These are phyloP conservation scores for Phytophthora pinifolia DNA, from an alignment of 352 stramenopile genomes.

Conservation along the genomic window DNA sequence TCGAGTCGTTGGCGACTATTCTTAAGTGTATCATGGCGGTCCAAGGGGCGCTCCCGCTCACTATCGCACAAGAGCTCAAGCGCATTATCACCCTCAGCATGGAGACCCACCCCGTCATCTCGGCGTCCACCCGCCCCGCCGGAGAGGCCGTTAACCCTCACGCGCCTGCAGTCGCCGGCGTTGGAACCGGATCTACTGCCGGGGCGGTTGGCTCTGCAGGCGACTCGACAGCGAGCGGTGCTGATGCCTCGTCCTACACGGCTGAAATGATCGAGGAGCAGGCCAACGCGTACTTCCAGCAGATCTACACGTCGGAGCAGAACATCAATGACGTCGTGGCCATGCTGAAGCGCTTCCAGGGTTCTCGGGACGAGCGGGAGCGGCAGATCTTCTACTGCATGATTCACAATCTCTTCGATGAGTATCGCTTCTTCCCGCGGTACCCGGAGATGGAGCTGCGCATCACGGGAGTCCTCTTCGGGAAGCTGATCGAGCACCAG, in stretches of 20 bases:
- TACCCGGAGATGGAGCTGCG: constrained; percentile 99
- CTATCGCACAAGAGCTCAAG: constrained; percentile 79
- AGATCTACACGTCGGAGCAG: constrained; percentile 99
- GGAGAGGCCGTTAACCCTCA: constrained; percentile 35
- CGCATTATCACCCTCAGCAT: constrained; percentile 81
- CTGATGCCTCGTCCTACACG: constrained; percentile 56
- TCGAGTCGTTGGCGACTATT: constrained; percentile 83
- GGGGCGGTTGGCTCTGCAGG: constrained; percentile 15
- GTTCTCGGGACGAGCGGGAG: constrained; percentile 93
- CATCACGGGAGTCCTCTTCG: constrained; percentile 98
- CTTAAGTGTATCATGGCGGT: constrained; percentile 84
- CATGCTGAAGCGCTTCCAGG: constrained; percentile 99
- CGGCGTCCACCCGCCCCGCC: constrained; percentile 51
- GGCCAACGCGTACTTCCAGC: constrained; percentile 98
- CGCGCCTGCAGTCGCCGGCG: constrained; percentile 8
- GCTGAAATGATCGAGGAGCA: constrained; percentile 98
- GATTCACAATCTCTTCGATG: constrained; percentile 99
- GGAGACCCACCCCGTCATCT: constrained; percentile 83
- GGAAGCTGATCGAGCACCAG: constrained; percentile 98
- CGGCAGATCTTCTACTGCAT: constrained; percentile 99
- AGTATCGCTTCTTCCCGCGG: constrained; percentile 99
- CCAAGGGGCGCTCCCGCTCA: constrained; percentile 64
- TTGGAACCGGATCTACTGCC: constrained; percentile 14
- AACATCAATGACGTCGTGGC: constrained; percentile 98
- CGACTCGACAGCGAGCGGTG: constrained; percentile 20